These are phyloP conservation scores for Ramalina peruviana DNA, from an alignment of 495 filamentous ascomycete species.

Conservation along the genomic window DNA sequence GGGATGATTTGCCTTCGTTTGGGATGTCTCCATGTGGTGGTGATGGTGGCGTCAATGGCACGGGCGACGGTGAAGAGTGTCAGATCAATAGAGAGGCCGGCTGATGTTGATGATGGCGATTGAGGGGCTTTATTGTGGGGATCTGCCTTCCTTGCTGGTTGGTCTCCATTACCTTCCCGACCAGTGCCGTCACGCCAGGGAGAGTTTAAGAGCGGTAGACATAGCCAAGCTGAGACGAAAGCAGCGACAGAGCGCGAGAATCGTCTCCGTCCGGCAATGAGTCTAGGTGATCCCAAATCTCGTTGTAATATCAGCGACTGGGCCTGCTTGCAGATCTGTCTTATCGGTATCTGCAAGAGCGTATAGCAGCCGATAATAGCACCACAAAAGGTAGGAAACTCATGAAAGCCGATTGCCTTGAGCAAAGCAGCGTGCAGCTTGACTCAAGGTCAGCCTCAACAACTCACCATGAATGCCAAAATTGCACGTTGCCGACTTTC, in stretches of 20 bases:
- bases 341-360: conserved; percentile 40
- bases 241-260: conserved; percentile 29
- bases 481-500: neutral
- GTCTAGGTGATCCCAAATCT: no score
- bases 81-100: conserved; percentile 73
- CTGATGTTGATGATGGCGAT: conserved; percentile 29
- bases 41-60: conserved; percentile 59
- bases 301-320: neutral
- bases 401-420: conserved; percentile 26
- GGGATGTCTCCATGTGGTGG: conserved; percentile 45
- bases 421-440: conserved; percentile 18
- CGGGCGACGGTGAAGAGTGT: conserved; percentile 68
- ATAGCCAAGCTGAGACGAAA: conserved; percentile 33
- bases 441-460: neutral
- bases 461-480: no score
- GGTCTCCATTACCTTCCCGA: neutral
- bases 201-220: conserved; percentile 33
- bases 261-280: no score
- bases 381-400: conserved; percentile 77
- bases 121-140: neutral
- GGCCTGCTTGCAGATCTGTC: conserved; percentile 6
- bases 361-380: conserved; percentile 63
- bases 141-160: neutral
- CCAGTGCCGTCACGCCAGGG: neutral
- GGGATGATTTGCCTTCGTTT: conserved; percentile 7